Conservation (phyloP, 768 basidiomycete genomes). For the Leccinum imitatum region DNA sequence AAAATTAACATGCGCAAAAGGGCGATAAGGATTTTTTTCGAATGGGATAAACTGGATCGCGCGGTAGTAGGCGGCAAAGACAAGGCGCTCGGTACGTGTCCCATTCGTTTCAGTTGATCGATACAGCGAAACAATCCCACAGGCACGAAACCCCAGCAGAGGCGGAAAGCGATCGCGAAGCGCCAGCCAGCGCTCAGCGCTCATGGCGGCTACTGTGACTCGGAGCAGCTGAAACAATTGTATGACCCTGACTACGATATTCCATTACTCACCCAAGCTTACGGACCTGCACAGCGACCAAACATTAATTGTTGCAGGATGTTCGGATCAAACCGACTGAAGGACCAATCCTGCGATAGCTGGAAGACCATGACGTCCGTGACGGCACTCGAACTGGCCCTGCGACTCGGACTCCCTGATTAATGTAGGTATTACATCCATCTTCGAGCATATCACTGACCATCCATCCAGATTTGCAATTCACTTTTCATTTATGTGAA, state of each 20-base stretch:
- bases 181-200: too few relatives aligned
- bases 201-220: background rate
- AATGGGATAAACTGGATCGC: conserved; percentile 28
- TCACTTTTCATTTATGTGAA: background rate
- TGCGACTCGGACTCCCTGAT: background rate
- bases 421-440: background rate
- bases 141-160: background rate
- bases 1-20: conserved; percentile 28
- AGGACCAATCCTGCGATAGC: background rate
- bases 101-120: background rate
- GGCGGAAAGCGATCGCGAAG: too few relatives aligned
- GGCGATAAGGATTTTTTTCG: conserved; percentile 25
- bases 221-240: background rate
- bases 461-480: background rate
- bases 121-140: background rate
- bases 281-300: background rate
- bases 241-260: background rate
- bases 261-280: background rate
- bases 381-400: background rate
- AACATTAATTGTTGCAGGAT: background rate
- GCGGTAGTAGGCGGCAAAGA: conserved; percentile 22
- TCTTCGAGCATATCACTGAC: background rate
- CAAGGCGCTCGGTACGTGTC: conserved; percentile 27
- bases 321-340: background rate
- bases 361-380: background rate